Base-by-base conservation (phyloP, 2,329 filamentous ascomycete species). In the Aspergillus sp. region DNA sequence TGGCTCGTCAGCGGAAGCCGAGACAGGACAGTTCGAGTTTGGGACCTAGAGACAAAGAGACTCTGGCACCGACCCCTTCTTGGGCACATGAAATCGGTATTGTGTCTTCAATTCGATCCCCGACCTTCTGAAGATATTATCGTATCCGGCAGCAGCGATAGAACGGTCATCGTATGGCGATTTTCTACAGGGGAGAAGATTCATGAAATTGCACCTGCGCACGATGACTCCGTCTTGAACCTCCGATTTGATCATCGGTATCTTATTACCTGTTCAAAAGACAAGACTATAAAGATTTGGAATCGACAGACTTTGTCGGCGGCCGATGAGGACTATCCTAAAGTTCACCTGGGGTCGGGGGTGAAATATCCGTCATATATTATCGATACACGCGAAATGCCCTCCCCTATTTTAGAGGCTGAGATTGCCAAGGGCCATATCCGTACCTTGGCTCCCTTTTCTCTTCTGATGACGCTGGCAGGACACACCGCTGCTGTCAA, bases 281-380 rank as follows among this genome's bases (percentile, higher is more conserved):
- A 99, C 74, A 96, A 93, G 74, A 89, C 89, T 0, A 96, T 99
- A 80, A 97, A 97, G 74, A 87, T 99, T 17, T 99, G 96, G 84
- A 98, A 93, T 71, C 87, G 95, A 5, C 82, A 80, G 17, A 80
- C 86, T 17, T 78, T 96, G n/a, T 77, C 71, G 44, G 74, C 75
- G 3, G 70, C 73, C 26, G 76, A 80, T 61, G 69, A 75, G 22
- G 70, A 80, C 55, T 80, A 80, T 63, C 77, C 80, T 24, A 56
- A 73, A 61, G 53, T 82, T 68, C 59, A 72, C 65, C 62, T 74
- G 38, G 71, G 77, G 42, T 71, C 74, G 9, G 73, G 72, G 4
- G 78, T 78, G 17, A 75, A 69, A 8, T 83, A 80, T 61, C 81
- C 82, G 1, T 73, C 76, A 3, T 83, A 85, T 63, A 84, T 85